phyloP scores from a whole-genome alignment of 2,329 filamentous ascomycete species.

The Fusarium dimerum region DNA sequence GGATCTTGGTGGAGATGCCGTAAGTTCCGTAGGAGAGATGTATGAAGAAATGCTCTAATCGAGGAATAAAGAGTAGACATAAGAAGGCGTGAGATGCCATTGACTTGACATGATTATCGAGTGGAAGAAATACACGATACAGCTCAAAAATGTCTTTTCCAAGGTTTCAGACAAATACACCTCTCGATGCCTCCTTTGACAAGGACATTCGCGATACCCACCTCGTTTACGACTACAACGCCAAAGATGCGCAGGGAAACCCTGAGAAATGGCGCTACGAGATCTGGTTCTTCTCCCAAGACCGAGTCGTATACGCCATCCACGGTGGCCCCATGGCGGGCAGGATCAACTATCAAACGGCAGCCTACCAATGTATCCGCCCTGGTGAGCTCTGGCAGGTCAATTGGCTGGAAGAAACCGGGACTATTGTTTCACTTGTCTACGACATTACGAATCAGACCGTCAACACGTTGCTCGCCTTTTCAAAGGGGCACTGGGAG shows the following conservation, averaged over 20 bases:
- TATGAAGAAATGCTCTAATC: background rate
- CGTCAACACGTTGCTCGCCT: conserved; percentile 54
- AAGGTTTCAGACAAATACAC: conserved; percentile 27
- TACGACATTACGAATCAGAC: conserved; percentile 53
- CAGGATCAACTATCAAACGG: conserved; percentile 53
- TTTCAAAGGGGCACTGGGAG: conserved; percentile 60
- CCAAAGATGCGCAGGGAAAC: conserved; percentile 46
- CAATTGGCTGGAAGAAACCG: conserved; percentile 63
- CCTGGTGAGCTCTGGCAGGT: conserved; percentile 60
- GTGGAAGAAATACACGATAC: no score
- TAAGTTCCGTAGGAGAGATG: background rate
- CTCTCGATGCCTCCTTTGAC: conserved; percentile 35
- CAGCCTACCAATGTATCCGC: conserved; percentile 58
- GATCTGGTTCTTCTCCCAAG: conserved; percentile 59
- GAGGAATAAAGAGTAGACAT: background rate
- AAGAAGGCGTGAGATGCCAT: no score
- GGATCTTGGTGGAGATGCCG: background rate
- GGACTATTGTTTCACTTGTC: conserved; percentile 55
- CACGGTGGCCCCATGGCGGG: conserved; percentile 62
- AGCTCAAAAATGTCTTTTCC: conserved; percentile 19
- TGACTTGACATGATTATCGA: no score
- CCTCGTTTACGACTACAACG: conserved; percentile 59
- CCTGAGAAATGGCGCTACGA: conserved; percentile 63
- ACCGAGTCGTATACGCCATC: conserved; percentile 58
- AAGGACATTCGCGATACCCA: conserved; percentile 54